phyloP scores from a whole-genome alignment of 257 asterid genomes.

The Scutellaria minor region DNA sequence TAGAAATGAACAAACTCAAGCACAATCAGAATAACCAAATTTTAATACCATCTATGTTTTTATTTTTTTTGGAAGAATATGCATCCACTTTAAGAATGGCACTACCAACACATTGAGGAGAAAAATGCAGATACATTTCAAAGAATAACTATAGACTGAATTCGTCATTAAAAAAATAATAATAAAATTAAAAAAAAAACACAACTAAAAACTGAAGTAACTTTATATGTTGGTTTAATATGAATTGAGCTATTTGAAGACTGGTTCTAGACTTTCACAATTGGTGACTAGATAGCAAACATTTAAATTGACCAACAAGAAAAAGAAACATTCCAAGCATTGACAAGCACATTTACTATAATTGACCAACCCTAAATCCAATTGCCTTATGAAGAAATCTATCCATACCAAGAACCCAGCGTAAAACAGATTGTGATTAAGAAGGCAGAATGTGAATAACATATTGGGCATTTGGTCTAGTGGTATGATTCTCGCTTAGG shows the following conservation, averaged over 20 bases:
- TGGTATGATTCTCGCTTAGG: constrained; percentile 45
- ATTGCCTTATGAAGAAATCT: not conserved
- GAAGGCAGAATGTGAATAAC: not conserved
- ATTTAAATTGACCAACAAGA: not conserved
- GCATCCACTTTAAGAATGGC: not conserved
- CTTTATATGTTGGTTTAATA: not conserved
- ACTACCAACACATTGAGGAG: not conserved
- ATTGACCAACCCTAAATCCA: constrained; percentile 4
- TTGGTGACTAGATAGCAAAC: not conserved
- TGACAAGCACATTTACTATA: not conserved
- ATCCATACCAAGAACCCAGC: not conserved
- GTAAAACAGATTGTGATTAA: not conserved
- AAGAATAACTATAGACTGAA: not conserved
- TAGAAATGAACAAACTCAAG: not conserved
- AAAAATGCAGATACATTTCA: not conserved
- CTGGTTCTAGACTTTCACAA: not conserved
- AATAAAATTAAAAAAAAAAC: too few relatives aligned
- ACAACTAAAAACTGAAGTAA: not conserved
- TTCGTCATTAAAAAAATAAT: too few relatives aligned
- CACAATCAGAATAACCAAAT: not conserved
- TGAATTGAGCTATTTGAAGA: not conserved
- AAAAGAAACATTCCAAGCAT: not conserved
- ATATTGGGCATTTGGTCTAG: constrained; percentile 22
- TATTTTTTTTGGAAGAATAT: not conserved
- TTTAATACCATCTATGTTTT: not conserved